Base-by-base conservation (phyloP, 352 stramenopile species). In the Phytophthora multivora region DNA sequence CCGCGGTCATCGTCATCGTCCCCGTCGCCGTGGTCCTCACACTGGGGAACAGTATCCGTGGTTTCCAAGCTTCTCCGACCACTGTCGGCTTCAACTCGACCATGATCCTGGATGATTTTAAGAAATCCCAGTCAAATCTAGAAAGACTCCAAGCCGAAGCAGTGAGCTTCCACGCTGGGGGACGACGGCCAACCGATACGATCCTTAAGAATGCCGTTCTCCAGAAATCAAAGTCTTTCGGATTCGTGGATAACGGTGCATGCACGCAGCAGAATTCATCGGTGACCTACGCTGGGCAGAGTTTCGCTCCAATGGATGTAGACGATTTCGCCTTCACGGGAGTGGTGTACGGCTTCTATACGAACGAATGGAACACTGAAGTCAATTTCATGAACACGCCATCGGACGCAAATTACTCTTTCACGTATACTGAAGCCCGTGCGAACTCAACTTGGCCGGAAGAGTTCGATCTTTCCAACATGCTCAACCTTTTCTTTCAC, bases 341-440 rank as follows among this genome's bases (percentile, higher is more conserved):
- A 0, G 69, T 67, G 5, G 55, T 78, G 7, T 86, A 82, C 46
- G 77, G 77, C 18, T 86, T 86, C 38, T 53, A 69, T 10, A 59
- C 70, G 4, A 63, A 71, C n/a, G 74, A 83, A 12, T 86, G 77
- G 77, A 83, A 83, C 51, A 59, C 63, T 7, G 77, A 86, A 23
- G 51, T 66, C 39, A 72, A 64, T 30, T 62, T 66, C n/a, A 62
- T 51, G 33, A 56, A 66, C 39, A 57, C 41, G 0, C 26, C 51
- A n/a, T 42, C 39, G 13, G 45, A 67, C 9, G 49, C 51, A 9
- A 33, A 48, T 19, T 71, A 67, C 41, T 49, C 50, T 18, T 40
- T 63, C 51, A 59, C 39, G 13, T 66, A 58, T 50, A 9, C 19
- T 11, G 49, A 71, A 11, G 42, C 63, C 8, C 41, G 62, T 23